phyloP scores from a whole-genome alignment of 2,329 filamentous ascomycete species.

The Tolypocladium guangdongense region DNA sequence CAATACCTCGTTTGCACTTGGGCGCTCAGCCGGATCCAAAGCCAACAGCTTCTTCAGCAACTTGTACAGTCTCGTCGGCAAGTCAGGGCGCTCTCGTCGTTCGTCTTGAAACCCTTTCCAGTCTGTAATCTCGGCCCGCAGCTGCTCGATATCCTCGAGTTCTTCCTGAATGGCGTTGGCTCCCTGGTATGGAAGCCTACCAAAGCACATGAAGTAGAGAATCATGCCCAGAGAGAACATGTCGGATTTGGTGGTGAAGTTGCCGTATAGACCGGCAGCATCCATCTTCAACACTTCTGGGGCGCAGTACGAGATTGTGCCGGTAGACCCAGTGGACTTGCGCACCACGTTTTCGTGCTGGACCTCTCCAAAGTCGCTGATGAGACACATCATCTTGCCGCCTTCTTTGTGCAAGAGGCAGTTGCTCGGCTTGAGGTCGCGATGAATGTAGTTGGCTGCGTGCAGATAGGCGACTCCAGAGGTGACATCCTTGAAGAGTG shows the following conservation, averaged over 20 bases:
- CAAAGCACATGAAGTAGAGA: constrained; percentile 95
- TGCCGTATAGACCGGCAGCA: constrained; percentile 62
- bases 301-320: constrained; percentile 94
- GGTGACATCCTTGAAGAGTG: constrained; percentile 90
- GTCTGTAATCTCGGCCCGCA: constrained; percentile 73
- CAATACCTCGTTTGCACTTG: constrained; percentile 78
- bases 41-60: constrained; percentile 74
- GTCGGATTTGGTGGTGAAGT: constrained; percentile 95
- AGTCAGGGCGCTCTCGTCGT: constrained; percentile 61
- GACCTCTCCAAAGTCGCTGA: constrained; percentile 97
- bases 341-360: constrained; percentile 72
- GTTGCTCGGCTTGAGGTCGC: constrained; percentile 92
- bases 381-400: constrained; percentile 64
- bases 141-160: constrained; percentile 75
- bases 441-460: constrained; percentile 84
- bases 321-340: constrained; percentile 86
- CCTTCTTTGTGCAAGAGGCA: constrained; percentile 76
- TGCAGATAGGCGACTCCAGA: constrained; percentile 87
- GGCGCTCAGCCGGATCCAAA: constrained; percentile 63
- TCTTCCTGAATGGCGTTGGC: constrained; percentile 84
- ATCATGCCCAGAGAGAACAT: constrained; percentile 99
- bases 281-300: constrained; percentile 77
- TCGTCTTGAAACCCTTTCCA: constrained; percentile 85
- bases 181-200: constrained; percentile 70
- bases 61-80: constrained; percentile 77